Evolutionary conservation across 208 protist species (phyloP), one percentile per base, ranked within the genome.

Genomic region (Lotmaria passim): DNA sequence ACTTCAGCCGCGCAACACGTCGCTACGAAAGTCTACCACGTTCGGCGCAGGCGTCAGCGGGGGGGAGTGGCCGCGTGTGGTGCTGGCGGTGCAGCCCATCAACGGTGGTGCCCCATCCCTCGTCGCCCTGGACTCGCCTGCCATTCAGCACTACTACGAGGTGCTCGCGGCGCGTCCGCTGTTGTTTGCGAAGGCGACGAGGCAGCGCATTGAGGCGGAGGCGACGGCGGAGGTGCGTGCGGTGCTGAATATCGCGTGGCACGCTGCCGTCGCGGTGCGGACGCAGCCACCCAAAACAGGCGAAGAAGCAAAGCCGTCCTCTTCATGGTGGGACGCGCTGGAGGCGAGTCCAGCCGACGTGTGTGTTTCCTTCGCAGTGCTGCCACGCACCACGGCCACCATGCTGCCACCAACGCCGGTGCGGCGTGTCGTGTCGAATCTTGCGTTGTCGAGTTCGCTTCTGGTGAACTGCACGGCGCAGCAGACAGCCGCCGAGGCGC

Each of bases 391-490:
- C 15, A 15, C 48, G 15, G 15, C 33, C 23, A 15, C 52, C 30
- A 26, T 47, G 10, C 7, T n/a, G 0, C 6, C 43, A 2, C 2
- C 28, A 7, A 21, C 44, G 0, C n/a, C 44, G 15, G 33, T 76
- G 39, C 51, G 50, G 4, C 57, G 52, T 12, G 57, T 71, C 17
- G 26, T 64, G 28, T 76, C 81, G 38, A 47, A 69, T 31, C 41
- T 86, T 11, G 68, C 50, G 31, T 19, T 79, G 1, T 52, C 77
- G 0, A 69, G 69, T n/a, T 24, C 38, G 14, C 11, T 83, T 33
- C 51, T 70, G 6, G 52, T 86, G 24, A 74, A 78, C 62, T 74
- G 67, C 73, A 81, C 81, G 11, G 72, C 64, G 11, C 63, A 79
- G 46, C 76, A 82, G 63, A 69, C 59, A 2, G 39, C 30, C 0